A percentile compares a stretch with the other conserved stretches of the same genome.
phyloP scores from a whole-genome alignment of 2,329 filamentous ascomycete genomes.

The Diaporthe australafricana region DNA sequence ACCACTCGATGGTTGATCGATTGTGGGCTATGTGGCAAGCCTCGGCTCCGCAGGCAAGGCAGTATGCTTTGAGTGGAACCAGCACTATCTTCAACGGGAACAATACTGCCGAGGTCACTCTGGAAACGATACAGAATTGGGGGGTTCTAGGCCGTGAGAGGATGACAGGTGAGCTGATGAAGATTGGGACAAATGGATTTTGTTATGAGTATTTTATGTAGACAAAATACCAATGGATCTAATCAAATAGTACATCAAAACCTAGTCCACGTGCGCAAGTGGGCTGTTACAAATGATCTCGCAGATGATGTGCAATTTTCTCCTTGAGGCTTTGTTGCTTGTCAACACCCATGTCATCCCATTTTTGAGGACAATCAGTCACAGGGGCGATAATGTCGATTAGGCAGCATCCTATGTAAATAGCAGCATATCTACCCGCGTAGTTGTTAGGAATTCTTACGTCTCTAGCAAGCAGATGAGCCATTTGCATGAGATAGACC shows the following conservation, averaged over 20 bases:
- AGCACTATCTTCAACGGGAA: neutral
- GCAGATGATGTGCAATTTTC: neutral
- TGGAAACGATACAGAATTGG: neutral
- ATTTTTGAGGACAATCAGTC: neutral
- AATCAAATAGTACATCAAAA: neutral
- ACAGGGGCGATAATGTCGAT: neutral
- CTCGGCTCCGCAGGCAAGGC: neutral
- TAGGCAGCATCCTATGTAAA: neutral
- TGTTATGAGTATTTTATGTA: slow-evolving; percentile 2
- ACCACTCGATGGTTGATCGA: slow-evolving; percentile 47
- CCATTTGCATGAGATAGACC: neutral
- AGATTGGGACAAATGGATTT: neutral
- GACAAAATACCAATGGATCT: neutral
- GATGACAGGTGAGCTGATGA: neutral
- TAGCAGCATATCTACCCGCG: neutral
- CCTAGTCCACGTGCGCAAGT: too few relatives aligned
- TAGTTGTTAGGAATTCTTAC: neutral
- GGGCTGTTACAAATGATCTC: too few relatives aligned
- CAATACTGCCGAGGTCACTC: neutral
- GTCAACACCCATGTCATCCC: neutral
- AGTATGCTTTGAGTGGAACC: neutral
- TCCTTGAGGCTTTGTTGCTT: neutral
- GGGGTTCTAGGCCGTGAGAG: neutral
- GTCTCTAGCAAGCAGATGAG: neutral
- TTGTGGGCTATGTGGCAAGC: slow-evolving; percentile 50